phyloP scores from a whole-genome alignment of 495 filamentous ascomycete genomes.

The Xanthoparmelia taractica region DNA sequence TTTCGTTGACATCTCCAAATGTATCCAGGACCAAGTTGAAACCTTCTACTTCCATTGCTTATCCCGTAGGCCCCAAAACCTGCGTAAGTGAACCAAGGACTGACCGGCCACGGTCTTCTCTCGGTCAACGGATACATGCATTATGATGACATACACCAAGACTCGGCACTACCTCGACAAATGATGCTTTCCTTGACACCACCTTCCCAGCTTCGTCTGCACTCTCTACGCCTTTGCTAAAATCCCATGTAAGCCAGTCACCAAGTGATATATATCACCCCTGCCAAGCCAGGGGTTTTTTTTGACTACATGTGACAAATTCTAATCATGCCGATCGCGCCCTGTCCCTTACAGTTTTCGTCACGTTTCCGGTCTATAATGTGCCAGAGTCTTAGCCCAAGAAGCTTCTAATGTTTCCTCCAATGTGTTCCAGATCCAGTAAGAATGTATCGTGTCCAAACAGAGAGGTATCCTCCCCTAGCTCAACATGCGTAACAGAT shows the following conservation, averaged over 20 bases:
- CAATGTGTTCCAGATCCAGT: constrained; percentile 85
- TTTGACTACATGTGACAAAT: too few species aligned
- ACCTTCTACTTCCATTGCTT: too few species aligned
- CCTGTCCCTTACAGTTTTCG: not conserved
- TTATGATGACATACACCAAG: not conserved
- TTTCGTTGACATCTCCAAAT: not conserved
- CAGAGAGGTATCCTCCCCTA: constrained; percentile 83
- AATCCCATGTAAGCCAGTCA: not conserved
- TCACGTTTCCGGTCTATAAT: not conserved
- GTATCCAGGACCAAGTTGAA: too few species aligned
- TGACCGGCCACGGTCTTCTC: not conserved
- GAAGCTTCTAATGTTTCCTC: constrained; percentile 72
- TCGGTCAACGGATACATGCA: not conserved
- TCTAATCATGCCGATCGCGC: not conserved
- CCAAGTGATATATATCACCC: not conserved
- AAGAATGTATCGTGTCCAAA: constrained; percentile 98
- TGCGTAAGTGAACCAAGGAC: not conserved
- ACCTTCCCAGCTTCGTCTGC: not conserved
- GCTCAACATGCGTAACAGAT: constrained; percentile 75
- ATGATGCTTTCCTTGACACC: not conserved
- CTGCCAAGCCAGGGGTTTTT: not conserved
- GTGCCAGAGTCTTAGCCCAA: constrained; percentile 40
- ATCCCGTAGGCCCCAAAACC: not conserved
- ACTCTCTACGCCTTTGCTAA: not conserved
- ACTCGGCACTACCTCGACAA: not conserved